Evolutionary conservation across 2,329 filamentous ascomycete species (phyloP), one percentile per base, ranked within the genome.

Genomic region (Penicillium sp.): DNA sequence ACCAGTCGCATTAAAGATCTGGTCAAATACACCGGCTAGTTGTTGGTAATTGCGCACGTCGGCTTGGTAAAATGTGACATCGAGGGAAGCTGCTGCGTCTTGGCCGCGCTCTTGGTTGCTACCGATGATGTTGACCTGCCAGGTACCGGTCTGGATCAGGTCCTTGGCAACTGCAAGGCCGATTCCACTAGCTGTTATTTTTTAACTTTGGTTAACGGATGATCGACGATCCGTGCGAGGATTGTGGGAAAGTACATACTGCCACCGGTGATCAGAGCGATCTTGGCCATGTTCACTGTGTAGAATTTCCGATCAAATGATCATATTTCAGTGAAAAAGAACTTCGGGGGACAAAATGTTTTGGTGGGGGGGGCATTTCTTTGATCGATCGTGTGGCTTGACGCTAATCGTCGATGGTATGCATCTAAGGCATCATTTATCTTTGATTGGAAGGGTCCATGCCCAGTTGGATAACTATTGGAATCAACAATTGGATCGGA

Each of bases 121-220:
- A 60, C 78, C 76, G 50, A 78, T 57, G 16, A 79, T 64, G 58
- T 77, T 73, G 29, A 79, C 59, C 43, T 72, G 65, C 75, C 75
- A 79, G 27, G 64, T 63, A 45, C 70, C 70, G 34, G 69, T 70
- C 31, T 67, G 57, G 19, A 69, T 68, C 45, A 79, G 70, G 25
- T 71, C 70, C 62, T 70, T 60, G n/a, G 76, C 75, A 44, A 78
- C 74, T 19, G 72, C 72, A 25, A 79, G 68, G 47, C 78, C 77
- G 63, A 79, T 78, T 29, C 76, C 77, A 57, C 72, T 73, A 52
- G 75, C 76, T 77, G 55, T 47, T 39, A 15, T 33, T 43, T 31
- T 31, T 31, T 2, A 34, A 13, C 4, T 31, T 47, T 23, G 29
- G 41, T 55, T 7, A 51, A 39, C 23, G 13, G 8, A 25, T 23